A percentile compares a stretch with the other conserved stretches of the same genome.
These are phyloP conservation scores for Pythium aristosporum DNA, from an alignment of 352 stramenopile species.

Conservation along the genomic window DNA sequence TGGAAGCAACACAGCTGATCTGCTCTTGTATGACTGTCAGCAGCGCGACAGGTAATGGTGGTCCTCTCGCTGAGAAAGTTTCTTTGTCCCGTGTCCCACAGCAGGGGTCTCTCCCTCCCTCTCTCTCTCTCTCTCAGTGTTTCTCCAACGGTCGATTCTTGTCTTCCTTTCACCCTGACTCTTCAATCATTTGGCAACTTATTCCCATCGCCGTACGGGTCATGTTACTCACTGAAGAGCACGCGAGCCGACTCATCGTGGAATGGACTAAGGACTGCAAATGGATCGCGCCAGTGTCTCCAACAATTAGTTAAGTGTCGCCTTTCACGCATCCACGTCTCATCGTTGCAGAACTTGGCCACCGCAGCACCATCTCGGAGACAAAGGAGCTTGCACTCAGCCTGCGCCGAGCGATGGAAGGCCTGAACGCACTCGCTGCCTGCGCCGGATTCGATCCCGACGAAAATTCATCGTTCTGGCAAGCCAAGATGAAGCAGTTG, in stretches of 20 bases:
- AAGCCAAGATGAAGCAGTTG: not conserved
- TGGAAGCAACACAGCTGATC: too few relatives aligned
- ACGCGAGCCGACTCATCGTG: not conserved
- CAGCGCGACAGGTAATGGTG: too few relatives aligned
- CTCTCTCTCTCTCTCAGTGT: too few relatives aligned
- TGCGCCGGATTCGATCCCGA: constrained; percentile 7
- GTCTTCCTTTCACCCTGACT: too few relatives aligned
- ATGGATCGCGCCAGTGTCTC: not conserved
- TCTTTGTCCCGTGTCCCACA: too few relatives aligned
- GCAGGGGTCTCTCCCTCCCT: too few relatives aligned
- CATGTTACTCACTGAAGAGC: not conserved
- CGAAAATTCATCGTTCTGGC: constrained; percentile 5
- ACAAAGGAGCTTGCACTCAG: not conserved
- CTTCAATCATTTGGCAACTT: too few relatives aligned
- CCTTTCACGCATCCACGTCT: not conserved
- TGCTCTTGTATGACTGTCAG: too few relatives aligned
- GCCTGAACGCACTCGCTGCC: not conserved
- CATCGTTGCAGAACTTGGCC: not conserved
- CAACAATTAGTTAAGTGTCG: not conserved
- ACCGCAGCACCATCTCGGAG: not conserved
- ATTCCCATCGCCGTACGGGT: too few relatives aligned
- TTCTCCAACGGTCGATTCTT: too few relatives aligned
- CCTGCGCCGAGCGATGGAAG: not conserved
- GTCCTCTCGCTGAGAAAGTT: too few relatives aligned
- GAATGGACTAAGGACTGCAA: not conserved